Evolutionary conservation across 495 filamentous ascomycete species (phyloP).

Genomic region (Daldinia caldariorum): DNA sequence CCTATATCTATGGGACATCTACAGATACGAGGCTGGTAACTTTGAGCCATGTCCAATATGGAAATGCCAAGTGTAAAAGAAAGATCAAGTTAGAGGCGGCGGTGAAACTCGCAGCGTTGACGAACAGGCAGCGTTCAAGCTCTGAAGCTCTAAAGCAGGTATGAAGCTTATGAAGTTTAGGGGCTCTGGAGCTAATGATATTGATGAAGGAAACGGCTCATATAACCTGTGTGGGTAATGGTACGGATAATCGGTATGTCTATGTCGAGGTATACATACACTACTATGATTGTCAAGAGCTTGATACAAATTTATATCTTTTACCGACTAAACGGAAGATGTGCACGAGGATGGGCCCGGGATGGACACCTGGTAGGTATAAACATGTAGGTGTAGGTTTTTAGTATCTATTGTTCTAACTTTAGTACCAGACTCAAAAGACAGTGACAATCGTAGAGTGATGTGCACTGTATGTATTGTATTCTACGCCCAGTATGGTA

Average conservation of each 20-base stretch:
- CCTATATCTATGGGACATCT: conserved; percentile 25
- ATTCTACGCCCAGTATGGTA: conserved; percentile 2
- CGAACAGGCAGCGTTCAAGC: conserved; percentile 5
- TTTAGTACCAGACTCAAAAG: neutral
- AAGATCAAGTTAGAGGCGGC: conserved; percentile 10
- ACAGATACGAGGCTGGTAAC: conserved; percentile 34
- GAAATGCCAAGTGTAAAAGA: conserved; percentile 30
- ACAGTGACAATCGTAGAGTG: neutral
- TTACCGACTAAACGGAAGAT: neutral
- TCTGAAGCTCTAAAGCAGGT: neutral
- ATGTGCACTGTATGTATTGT: neutral
- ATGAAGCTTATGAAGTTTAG: too few relatives aligned
- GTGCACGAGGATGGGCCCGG: neutral
- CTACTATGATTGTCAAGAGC: neutral
- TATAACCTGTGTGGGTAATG: conserved; percentile 6
- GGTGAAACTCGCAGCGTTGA: neutral
- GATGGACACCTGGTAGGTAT: neutral
- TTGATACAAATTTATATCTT: neutral
- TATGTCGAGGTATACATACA: neutral
- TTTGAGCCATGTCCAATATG: conserved; percentile 31
- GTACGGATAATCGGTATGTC: too few relatives aligned
- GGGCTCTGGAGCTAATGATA: neutral
- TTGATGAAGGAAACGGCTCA: conserved; percentile 7
- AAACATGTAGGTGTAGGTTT: neutral
- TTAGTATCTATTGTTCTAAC: too few relatives aligned